These are phyloP conservation scores for Alternaria atra DNA, from an alignment of 2,329 filamentous ascomycete species.

Conservation along the genomic window DNA sequence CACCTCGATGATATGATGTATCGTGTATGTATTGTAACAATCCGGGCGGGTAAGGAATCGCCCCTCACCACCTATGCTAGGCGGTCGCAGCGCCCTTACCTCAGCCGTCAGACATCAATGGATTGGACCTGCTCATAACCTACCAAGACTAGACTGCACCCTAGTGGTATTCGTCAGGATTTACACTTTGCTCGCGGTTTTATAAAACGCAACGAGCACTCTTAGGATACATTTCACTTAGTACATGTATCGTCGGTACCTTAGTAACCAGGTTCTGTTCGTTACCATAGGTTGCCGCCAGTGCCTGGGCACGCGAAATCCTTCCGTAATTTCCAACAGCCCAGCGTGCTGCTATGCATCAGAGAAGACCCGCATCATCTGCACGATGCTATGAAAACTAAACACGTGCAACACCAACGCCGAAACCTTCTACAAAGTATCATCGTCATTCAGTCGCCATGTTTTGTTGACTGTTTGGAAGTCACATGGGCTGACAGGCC, in stretches of 20 bases:
- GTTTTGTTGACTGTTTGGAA: not conserved
- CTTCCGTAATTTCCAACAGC: not conserved
- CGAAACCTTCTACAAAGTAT: not conserved
- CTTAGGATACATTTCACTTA: not conserved
- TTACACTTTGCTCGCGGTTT: too few species aligned
- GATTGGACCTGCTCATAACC: not conserved
- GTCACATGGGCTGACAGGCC: not conserved
- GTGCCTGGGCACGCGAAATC: constrained; percentile 6
- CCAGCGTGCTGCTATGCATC: not conserved
- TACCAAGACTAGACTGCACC: not conserved
- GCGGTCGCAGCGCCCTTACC: constrained; percentile 10
- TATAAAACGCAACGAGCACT: too few species aligned
- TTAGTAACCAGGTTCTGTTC: constrained; percentile 13
- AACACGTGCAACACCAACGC: not conserved
- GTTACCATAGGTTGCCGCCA: not conserved
- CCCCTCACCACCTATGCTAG: constrained; percentile 1
- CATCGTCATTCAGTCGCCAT: not conserved
- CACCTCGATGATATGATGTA: constrained; percentile 22
- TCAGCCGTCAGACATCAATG: constrained; percentile 5
- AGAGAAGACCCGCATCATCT: not conserved
- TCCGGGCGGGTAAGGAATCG: constrained; percentile 15
- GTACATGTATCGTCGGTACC: not conserved
- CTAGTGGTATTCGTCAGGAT: not conserved
- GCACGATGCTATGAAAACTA: not conserved
- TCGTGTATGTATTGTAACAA: constrained; percentile 21